Percentiles rank a stretch among this genome's conserved stretches.
phyloP scores from a whole-genome alignment of 768 basidiomycete species.

The Suillus subluteus region DNA sequence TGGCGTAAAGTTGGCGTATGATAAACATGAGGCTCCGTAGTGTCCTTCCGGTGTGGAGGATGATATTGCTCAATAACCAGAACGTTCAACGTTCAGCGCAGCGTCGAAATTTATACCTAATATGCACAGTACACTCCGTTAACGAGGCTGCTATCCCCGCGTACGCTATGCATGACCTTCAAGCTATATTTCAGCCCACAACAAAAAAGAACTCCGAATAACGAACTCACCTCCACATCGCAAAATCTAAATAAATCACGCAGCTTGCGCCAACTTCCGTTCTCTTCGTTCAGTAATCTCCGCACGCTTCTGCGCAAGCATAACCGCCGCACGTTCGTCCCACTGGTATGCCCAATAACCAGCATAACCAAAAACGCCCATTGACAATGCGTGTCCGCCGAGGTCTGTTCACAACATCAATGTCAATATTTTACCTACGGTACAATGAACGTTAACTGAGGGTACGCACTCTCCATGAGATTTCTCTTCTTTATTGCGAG shows the following conservation, averaged over 20 bases:
- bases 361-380: conserved; percentile 67
- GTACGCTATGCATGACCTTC: not conserved
- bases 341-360: conserved; percentile 79
- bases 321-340: conserved; percentile 62
- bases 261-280: conserved; percentile 37
- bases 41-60: not conserved
- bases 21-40: not conserved
- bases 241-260: conserved; percentile 21
- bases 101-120: not conserved
- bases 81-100: not conserved
- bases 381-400: conserved; percentile 68
- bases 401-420: conserved; percentile 54
- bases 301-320: conserved; percentile 65
- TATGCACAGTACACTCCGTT: not conserved
- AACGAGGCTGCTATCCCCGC: not conserved
- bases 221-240: conserved; percentile 23
- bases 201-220: not conserved
- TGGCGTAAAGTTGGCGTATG: not conserved
- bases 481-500: conserved; percentile 83
- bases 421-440: not conserved
- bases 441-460: not conserved
- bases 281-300: conserved; percentile 59
- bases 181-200: not conserved
- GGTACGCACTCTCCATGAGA: conserved; percentile 75
- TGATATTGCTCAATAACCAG: not conserved